Evolutionary conservation across 2,329 filamentous ascomycete genomes (phyloP).

Genomic region (Metarhizium humberi): DNA sequence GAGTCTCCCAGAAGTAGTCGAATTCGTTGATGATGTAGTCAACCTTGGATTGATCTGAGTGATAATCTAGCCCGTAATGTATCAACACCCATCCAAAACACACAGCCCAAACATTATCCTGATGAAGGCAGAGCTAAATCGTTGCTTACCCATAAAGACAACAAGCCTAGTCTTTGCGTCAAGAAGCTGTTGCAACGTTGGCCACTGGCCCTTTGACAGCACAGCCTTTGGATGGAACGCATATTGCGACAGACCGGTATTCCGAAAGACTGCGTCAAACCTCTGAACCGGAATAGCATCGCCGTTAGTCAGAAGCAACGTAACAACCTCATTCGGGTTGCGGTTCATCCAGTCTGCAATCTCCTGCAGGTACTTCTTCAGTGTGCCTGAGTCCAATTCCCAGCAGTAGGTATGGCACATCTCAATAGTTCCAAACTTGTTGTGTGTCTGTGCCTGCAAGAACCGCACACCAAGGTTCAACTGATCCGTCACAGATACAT

Average conservation of each 20-base stretch:
- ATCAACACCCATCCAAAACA: not conserved
- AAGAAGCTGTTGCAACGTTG: slow-evolving; percentile 60
- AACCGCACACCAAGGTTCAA: slow-evolving; percentile 54
- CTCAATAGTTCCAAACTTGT: slow-evolving; percentile 39
- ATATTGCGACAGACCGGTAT: slow-evolving; percentile 45
- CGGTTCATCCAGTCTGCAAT: slow-evolving; percentile 51
- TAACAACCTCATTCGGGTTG: slow-evolving; percentile 52
- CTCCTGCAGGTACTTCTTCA: slow-evolving; percentile 44
- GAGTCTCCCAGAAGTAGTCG: slow-evolving; percentile 62
- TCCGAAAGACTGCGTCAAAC: slow-evolving; percentile 44
- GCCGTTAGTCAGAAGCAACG: slow-evolving; percentile 52
- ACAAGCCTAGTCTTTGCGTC: slow-evolving; percentile 52
- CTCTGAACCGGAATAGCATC: slow-evolving; percentile 47
- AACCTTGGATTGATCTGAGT: slow-evolving; percentile 37
- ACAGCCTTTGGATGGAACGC: slow-evolving; percentile 41
- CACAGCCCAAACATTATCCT: not conserved
- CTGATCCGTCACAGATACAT: slow-evolving; percentile 46
- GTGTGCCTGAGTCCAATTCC: slow-evolving; percentile 47
- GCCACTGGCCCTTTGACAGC: slow-evolving; percentile 47
- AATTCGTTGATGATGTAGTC: slow-evolving; percentile 58
- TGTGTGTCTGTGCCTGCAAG: slow-evolving; percentile 55
- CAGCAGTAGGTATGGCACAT: slow-evolving; percentile 58
- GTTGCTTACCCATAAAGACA: slow-evolving; percentile 55
- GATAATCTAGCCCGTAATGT: slow-evolving; percentile 42
- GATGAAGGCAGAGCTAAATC: not conserved